Evolutionary conservation across 2,329 filamentous ascomycete species (phyloP).

Genomic region (Colletotrichum plurivorum): DNA sequence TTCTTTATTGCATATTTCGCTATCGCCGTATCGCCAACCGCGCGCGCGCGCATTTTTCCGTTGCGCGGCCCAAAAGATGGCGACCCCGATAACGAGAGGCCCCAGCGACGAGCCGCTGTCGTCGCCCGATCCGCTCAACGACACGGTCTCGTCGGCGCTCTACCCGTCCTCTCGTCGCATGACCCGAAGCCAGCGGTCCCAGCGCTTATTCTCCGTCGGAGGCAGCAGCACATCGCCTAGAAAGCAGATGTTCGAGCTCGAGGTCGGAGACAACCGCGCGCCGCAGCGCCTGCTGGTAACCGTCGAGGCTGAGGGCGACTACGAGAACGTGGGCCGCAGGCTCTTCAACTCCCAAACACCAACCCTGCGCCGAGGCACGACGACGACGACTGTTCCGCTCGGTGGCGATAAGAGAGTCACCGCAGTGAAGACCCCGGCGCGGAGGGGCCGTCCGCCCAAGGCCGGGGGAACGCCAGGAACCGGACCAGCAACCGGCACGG

Average conservation of each 20-base stretch:
- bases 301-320: constrained; percentile 62
- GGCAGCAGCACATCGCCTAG: constrained; percentile 59
- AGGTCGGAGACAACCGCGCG: constrained; percentile 64
- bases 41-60: constrained; percentile 8
- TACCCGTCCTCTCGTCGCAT: constrained; percentile 51
- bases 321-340: constrained; percentile 49
- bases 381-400: constrained; percentile 67
- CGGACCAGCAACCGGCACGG: constrained; percentile 51
- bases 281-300: constrained; percentile 69
- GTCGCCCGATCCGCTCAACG: constrained; percentile 66
- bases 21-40: constrained; percentile 13
- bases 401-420: constrained; percentile 59
- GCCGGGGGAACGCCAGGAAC: constrained; percentile 69
- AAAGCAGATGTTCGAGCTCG: constrained; percentile 70
- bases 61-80: constrained; percentile 49
- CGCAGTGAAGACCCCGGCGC: constrained; percentile 55
- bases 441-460: constrained; percentile 62
- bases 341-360: constrained; percentile 62
- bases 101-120: constrained; percentile 60
- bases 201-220: constrained; percentile 54
- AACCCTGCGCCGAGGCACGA: constrained; percentile 55
- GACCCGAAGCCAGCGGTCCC: constrained; percentile 60
- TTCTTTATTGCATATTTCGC: constrained; percentile 14
- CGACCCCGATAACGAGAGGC: constrained; percentile 45
- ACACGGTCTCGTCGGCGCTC: constrained; percentile 50